These are phyloP conservation scores for Hypoxylon sp. DNA, from an alignment of 2,329 filamentous ascomycete genomes.

Conservation along the genomic window DNA sequence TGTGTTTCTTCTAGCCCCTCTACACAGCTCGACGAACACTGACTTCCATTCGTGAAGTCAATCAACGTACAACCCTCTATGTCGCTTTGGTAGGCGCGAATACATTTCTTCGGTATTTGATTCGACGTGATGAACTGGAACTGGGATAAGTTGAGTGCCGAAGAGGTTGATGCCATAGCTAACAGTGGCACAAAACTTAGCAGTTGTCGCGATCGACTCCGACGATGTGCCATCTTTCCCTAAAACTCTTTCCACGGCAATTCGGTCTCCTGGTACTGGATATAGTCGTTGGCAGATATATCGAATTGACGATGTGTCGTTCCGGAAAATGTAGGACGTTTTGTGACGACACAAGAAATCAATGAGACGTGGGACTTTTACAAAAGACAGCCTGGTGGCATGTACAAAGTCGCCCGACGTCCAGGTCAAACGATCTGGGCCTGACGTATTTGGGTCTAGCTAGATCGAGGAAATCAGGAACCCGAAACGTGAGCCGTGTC, in stretches of 20 bases:
- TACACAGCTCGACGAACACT: constrained; percentile 41
- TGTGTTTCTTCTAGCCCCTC: constrained; percentile 37
- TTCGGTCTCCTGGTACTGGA: neutral
- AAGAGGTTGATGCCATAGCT: constrained; percentile 34
- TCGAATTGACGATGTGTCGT: constrained; percentile 5
- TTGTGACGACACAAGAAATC: constrained; percentile 1
- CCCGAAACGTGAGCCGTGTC: constrained; percentile 42
- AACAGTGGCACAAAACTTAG: constrained; percentile 29
- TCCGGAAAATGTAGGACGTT: neutral
- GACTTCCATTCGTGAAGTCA: constrained; percentile 39
- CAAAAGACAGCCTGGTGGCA: constrained; percentile 6
- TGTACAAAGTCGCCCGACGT: constrained; percentile 14
- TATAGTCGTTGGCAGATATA: constrained; percentile 1
- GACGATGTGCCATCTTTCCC: constrained; percentile 28
- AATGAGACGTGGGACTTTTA: neutral
- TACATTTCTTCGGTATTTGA: constrained; percentile 40
- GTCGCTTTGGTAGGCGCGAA: constrained; percentile 38
- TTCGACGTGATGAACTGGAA: constrained; percentile 43
- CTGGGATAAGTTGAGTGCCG: constrained; percentile 42
- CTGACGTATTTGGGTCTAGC: constrained; percentile 13
- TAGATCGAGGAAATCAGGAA: constrained; percentile 29
- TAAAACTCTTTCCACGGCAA: constrained; percentile 4
- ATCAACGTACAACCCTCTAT: constrained; percentile 39
- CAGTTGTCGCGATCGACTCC: constrained; percentile 34
- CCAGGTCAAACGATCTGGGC: constrained; percentile 6